Base-by-base conservation (phyloP, 805 yeast genomes). In the Schwanniomyces pseudopolymorphus region DNA sequence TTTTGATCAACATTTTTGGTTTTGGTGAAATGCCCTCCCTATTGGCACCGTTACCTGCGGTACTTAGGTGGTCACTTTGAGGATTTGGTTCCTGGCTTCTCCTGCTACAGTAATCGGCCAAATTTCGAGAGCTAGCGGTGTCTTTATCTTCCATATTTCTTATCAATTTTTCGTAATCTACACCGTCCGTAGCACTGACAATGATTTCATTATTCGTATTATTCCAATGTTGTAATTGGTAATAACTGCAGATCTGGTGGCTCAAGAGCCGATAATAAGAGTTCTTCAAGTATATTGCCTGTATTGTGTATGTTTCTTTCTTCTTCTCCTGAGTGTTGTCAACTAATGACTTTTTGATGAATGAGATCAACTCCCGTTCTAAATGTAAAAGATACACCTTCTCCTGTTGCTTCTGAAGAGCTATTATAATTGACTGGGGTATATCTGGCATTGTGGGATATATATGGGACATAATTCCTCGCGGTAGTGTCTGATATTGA, bases 191-290 rank as follows among this genome's bases (percentile, higher is more conserved):
- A 16, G 52, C 51, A 16, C 59, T 53, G 1, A 60, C 67, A 7
- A 57, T 42, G 7, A 62, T 62, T 27, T 61, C 66, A 37, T 56
- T 55, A 20, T 40, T 21, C n/a, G 49, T 35, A 40, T 52, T 57
- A 44, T 61, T 58, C 58, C 57, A 53, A 56, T 86, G 91, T 37
- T 81, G 82, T 46, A 85, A 60, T 20, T 72, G 67, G 56, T 84
- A 83, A 59, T 84, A 84, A 33, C 81, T 85, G 4, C 90, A 87
- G 28, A 85, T 66, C 52, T 84, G 86, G 61, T 87, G 91, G 0
- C 85, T 75, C 44, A 87, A 64, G 39, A 87, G 67, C 53, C 92
- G 67, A 53, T 80, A 82, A 60, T 83, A 86, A 2, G 89, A 83
- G 60, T 86, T 86, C 75, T 81, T 76, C 5, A 86, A 79, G 21